Evolutionary conservation across 2,329 filamentous ascomycete genomes (phyloP), one percentile per base, ranked within the genome.

Genomic region (Cladosporium sp.): DNA sequence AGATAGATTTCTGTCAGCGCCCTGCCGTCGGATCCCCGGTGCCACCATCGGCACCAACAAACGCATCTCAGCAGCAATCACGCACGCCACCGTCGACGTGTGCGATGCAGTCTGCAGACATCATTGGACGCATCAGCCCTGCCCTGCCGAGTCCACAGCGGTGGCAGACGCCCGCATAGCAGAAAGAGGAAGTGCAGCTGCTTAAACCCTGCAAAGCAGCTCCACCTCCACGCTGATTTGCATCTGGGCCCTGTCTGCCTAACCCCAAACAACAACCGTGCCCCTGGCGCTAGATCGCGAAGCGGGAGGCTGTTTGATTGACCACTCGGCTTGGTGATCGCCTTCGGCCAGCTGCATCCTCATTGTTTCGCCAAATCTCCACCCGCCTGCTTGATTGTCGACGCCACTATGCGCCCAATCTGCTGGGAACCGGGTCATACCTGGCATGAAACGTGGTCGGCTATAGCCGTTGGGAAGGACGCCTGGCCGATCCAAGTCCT

Each of bases 21-120:
- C 50, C 50, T 51, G 39, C 51, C n/a, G 37, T 28, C 51, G 51
- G 51, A 39, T 54, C 51, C 51, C 51, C 51, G 24, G 51, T 54
- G 39, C 51, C 37, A 54, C 51, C 39, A 28, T 9, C 19, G n/a
- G 51, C 51, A 40, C 39, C 51, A n/a, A 25, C 51, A 54, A 54
- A 54, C 39, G 39, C 51, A 45, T 36, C 24, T 19, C 24, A 39
- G 39, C 51, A 54, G 51, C 51, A 36, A 28, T 22, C 39, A 22
- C 37, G 39, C 37, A 32, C 17, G 51, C 25, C 51, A 51, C 34
- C 36, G 20, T 51, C 48, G 48, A 34, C 34, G 28, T 45, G 39
- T 36, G 19, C 24, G 15, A 45, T 39, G 51, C 37, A 17, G 19
- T 12, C n/a, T 40, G 12, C 7, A 12, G 51, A 6, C 9, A 2